Evolutionary conservation across 208 protist genomes (phyloP).

Genomic region (Leishmania martiniquensis): DNA sequence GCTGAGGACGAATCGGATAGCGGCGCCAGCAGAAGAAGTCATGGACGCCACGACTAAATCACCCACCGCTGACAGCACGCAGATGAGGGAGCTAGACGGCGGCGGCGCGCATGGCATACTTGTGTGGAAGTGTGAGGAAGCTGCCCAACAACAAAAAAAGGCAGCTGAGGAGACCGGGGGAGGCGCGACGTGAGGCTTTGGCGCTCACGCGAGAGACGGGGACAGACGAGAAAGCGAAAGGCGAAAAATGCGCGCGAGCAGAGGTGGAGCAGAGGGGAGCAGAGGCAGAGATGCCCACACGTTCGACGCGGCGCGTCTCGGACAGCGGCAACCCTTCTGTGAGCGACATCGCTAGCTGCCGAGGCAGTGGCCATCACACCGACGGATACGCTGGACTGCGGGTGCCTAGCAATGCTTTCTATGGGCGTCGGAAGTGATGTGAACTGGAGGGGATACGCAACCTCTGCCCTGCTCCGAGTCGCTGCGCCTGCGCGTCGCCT

Average conservation of each 20-base stretch:
- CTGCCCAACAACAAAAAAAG: neutral
- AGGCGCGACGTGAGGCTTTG: neutral
- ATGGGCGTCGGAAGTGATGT: neutral
- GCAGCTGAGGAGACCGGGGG: neutral
- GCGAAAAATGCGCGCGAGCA: neutral
- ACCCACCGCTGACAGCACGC: neutral
- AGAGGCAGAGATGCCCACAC: neutral
- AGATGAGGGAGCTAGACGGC: neutral
- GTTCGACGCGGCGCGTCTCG: neutral
- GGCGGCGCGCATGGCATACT: neutral
- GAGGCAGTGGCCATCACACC: neutral
- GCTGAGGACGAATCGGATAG: neutral
- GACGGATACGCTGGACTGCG: neutral
- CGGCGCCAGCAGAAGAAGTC: neutral
- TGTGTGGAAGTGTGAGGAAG: neutral
- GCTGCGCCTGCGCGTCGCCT: neutral
- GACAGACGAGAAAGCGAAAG: neutral
- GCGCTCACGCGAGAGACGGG: neutral
- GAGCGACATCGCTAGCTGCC: neutral
- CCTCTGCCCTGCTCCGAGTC: neutral
- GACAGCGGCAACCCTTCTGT: neutral
- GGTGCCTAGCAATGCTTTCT: neutral
- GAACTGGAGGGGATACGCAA: neutral
- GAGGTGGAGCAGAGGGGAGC: neutral
- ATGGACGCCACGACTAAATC: neutral